phyloP scores from a whole-genome alignment of 495 filamentous ascomycete species.

The Tetracladium setigerum region DNA sequence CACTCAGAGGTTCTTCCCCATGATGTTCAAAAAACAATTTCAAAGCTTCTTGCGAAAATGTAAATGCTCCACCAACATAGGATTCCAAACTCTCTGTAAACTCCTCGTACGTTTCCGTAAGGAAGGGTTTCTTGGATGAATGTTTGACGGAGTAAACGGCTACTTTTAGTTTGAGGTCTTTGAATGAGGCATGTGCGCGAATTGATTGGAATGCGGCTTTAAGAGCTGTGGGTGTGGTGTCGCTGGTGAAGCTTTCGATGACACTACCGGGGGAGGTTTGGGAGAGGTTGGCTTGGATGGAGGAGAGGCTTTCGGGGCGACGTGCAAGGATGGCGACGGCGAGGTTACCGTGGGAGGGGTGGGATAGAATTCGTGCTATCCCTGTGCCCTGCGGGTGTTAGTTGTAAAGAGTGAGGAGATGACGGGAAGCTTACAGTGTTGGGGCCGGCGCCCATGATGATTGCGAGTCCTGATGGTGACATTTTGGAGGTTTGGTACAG shows the following conservation, averaged over 20 bases:
- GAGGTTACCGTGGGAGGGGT: constrained; percentile 38
- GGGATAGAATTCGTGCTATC: constrained; percentile 38
- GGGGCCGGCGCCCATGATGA: constrained; percentile 37
- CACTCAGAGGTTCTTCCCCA: constrained; percentile 26
- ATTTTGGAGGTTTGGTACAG: constrained; percentile 15
- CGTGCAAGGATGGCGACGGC: constrained; percentile 41
- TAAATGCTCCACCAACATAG: constrained; percentile 39
- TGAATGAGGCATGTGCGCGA: constrained; percentile 30
- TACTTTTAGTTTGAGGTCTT: constrained; percentile 32
- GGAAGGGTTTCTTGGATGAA: constrained; percentile 35
- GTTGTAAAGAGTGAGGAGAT: not conserved
- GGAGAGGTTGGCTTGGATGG: constrained; percentile 25
- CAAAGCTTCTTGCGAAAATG: constrained; percentile 35
- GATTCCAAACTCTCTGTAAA: constrained; percentile 33
- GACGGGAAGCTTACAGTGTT: constrained; percentile 24
- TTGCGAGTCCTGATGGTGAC: constrained; percentile 34
- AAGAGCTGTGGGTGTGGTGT: constrained; percentile 31
- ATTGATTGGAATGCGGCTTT: constrained; percentile 33
- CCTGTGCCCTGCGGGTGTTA: constrained; percentile 30
- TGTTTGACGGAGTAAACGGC: constrained; percentile 42
- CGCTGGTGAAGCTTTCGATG: constrained; percentile 38
- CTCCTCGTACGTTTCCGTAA: constrained; percentile 36
- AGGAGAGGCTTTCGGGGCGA: constrained; percentile 28
- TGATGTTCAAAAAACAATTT: constrained; percentile 36
- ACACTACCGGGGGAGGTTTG: constrained; percentile 28